Evolutionary conservation across 768 basidiomycete species (phyloP).

Genomic region (Asterophora parasitica): DNA sequence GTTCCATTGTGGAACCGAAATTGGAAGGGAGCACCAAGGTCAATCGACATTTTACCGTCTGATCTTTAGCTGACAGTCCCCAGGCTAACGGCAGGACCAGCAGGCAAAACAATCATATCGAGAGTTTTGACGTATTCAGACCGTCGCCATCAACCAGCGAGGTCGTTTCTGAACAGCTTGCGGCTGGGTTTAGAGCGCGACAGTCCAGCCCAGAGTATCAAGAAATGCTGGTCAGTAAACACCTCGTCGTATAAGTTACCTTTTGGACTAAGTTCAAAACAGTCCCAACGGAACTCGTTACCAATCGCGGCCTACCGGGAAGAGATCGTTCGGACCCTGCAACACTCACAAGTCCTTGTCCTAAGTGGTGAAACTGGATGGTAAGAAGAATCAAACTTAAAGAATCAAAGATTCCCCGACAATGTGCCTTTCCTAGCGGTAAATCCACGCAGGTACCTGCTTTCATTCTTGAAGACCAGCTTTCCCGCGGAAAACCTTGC

Average conservation of each 20-base stretch:
- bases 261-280: slow-evolving; percentile 4
- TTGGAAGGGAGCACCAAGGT: slow-evolving; percentile 42
- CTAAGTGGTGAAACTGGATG: slow-evolving; percentile 54
- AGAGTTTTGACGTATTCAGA: slow-evolving; percentile 2
- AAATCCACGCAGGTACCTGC: slow-evolving; percentile 96
- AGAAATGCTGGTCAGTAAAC: slow-evolving; percentile 74
- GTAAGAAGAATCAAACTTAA: no score
- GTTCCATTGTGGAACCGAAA: slow-evolving; percentile 60
- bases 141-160: slow-evolving; percentile 15
- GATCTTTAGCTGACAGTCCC: slow-evolving; percentile 3
- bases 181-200: slow-evolving; percentile 55
- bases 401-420: not conserved
- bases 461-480: slow-evolving; percentile 88
- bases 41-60: not conserved
- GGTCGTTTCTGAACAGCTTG: slow-evolving; percentile 45
- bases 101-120: slow-evolving; percentile 18
- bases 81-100: slow-evolving; percentile 20
- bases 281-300: slow-evolving; percentile 72
- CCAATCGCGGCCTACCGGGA: slow-evolving; percentile 85
- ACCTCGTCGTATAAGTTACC: not conserved
- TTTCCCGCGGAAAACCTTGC: slow-evolving; percentile 75
- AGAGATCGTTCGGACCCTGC: slow-evolving; percentile 64
- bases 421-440: slow-evolving; percentile 48
- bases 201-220: slow-evolving; percentile 66
- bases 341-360: slow-evolving; percentile 78